These are phyloP conservation scores for Lepidium sativum DNA, from an alignment of 345 rosid species.

Conservation along the genomic window DNA sequence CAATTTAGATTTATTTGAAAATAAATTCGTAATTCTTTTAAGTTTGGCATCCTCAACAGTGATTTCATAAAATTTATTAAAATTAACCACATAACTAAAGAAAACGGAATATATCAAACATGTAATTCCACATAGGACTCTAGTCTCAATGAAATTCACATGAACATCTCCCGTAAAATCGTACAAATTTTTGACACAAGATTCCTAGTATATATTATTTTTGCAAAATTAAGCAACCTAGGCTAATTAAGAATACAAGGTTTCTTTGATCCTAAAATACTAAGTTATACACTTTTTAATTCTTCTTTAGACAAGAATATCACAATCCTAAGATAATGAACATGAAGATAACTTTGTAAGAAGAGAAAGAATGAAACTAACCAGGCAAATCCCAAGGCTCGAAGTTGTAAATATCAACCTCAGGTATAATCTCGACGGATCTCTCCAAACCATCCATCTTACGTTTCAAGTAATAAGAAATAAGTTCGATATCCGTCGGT, in stretches of 20 bases:
- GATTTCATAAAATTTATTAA: background rate
- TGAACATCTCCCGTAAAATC: background rate
- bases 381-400: conserved; percentile 98
- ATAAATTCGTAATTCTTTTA: background rate
- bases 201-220: too few relatives aligned
- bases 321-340: background rate
- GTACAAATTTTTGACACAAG: background rate
- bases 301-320: too few relatives aligned
- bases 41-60: background rate
- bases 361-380: background rate
- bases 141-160: background rate
- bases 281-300: background rate
- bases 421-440: conserved; percentile 66
- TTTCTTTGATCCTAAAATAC: background rate
- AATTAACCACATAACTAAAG: background rate
- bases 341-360: background rate
- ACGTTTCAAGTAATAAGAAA: conserved; percentile 61
- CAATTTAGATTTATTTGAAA: too few relatives aligned
- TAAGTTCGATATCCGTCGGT: conserved; percentile 73
- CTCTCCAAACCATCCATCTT: conserved; percentile 65
- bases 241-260: background rate
- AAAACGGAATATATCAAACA: background rate
- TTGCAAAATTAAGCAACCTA: background rate
- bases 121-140: background rate
- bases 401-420: conserved; percentile 54